phyloP scores from a whole-genome alignment of 306 rosid genomes.

The Rubus idaeus region DNA sequence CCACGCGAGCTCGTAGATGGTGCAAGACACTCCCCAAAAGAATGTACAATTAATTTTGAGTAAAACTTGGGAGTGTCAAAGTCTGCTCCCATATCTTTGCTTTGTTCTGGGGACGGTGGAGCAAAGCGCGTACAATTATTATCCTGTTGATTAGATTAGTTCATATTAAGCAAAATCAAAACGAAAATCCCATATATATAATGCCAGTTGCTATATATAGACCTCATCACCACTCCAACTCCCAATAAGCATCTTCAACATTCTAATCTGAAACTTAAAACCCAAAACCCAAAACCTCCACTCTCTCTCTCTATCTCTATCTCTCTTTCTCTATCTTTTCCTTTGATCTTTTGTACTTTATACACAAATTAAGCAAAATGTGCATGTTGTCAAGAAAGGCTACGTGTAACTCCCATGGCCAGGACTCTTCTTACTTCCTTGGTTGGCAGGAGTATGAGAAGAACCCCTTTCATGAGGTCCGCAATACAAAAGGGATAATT shows the following conservation, averaged over 20 bases:
- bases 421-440: constrained; percentile 93
- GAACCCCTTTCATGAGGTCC: constrained; percentile 59
- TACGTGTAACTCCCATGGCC: constrained; percentile 88
- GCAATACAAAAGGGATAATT: constrained; percentile 83
- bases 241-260: constrained; percentile 26
- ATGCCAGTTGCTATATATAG: constrained; percentile 29
- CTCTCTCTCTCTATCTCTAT: constrained; percentile 20
- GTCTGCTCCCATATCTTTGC: background rate
- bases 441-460: constrained; percentile 96
- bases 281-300: constrained; percentile 10
- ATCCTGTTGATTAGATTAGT: background rate
- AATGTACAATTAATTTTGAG: background rate
- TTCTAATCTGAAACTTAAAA: constrained; percentile 25
- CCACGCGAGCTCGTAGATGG: constrained; percentile 46
- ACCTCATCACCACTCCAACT: constrained; percentile 33
- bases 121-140: constrained; percentile 39
- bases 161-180: background rate
- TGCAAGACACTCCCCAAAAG: constrained; percentile 40
- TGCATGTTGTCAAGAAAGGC: constrained; percentile 66
- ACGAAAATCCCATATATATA: background rate
- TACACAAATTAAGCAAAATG: constrained; percentile 39
- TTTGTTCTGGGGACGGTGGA: constrained; percentile 48
- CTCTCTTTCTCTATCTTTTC: background rate
- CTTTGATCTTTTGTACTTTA: background rate
- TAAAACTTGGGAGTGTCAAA: constrained; percentile 6